phyloP scores from a whole-genome alignment of 441 rosid genomes.

The Aquilaria agallochum region DNA sequence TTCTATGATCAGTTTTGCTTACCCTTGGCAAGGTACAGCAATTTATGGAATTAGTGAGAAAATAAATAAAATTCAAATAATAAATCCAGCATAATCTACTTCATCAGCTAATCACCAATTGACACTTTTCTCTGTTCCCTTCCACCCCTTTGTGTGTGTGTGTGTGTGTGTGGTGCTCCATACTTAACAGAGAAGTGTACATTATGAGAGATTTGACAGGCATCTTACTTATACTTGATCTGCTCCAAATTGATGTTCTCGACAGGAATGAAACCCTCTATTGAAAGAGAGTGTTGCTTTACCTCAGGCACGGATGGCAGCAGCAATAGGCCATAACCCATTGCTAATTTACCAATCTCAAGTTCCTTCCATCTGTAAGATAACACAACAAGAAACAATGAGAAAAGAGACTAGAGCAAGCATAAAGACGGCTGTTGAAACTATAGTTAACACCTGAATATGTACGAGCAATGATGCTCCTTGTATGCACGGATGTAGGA shows the following conservation, averaged over 20 bases:
- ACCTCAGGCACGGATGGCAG: conserved; percentile 85
- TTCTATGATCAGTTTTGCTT: too few relatives aligned
- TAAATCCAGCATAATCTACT: too few relatives aligned
- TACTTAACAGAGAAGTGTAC: not conserved
- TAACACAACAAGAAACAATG: not conserved
- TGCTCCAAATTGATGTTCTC: conserved; percentile 66
- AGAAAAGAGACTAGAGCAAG: not conserved
- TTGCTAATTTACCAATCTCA: conserved; percentile 84
- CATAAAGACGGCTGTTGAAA: conserved; percentile 2
- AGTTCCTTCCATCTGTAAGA: conserved; percentile 76
- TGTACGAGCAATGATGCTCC: conserved; percentile 76
- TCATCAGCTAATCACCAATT: too few relatives aligned
- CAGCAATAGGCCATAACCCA: conserved; percentile 87
- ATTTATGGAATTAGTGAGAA: too few relatives aligned
- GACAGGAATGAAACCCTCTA: conserved; percentile 59
- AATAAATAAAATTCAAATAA: too few relatives aligned
- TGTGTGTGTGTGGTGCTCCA: not conserved
- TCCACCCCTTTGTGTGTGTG: not conserved
- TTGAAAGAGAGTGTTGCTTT: conserved; percentile 66
- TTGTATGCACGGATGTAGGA: conserved; percentile 84
- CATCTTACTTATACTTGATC: conserved; percentile 71
- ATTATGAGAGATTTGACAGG: conserved; percentile 1
- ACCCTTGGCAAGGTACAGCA: too few relatives aligned
- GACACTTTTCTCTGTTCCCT: too few relatives aligned
- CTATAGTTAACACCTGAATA: conserved; percentile 48